A percentile compares a stretch with the other conserved stretches of the same genome.
Conservation (phyloP, 371 early-diverging fungal genomes). For the Mucor irregularis region DNA sequence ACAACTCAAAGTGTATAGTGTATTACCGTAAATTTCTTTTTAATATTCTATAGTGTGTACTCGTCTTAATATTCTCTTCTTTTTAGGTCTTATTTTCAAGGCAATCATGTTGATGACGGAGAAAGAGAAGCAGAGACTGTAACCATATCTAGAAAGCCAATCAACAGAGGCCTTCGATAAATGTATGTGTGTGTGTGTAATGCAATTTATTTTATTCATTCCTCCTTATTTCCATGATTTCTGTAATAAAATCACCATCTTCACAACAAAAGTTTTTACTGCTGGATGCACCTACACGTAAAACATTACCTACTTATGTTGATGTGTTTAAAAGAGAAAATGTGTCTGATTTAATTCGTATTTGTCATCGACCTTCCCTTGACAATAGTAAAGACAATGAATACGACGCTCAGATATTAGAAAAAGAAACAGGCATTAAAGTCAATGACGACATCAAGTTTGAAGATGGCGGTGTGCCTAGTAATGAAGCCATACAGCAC, state of each 20-base stretch:
- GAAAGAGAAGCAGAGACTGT: neutral
- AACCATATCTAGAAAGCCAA: neutral
- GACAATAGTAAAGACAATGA: slow-evolving; percentile 23
- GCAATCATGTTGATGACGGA: too few species aligned
- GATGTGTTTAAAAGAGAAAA: slow-evolving; percentile 48
- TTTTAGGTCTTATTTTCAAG: neutral
- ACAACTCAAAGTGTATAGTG: slow-evolving; percentile 68
- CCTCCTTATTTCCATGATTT: slow-evolving; percentile 14
- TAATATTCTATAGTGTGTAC: neutral
- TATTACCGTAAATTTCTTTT: slow-evolving; percentile 51
- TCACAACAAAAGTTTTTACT: slow-evolving; percentile 53
- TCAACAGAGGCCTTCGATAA: slow-evolving; percentile 13
- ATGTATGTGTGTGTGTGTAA: neutral
- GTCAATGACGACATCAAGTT: slow-evolving; percentile 63
- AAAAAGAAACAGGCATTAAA: slow-evolving; percentile 45
- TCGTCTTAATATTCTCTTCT: neutral
- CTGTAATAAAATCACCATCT: slow-evolving; percentile 27
- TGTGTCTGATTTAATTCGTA: slow-evolving; percentile 55
- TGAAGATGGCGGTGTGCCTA: slow-evolving; percentile 59
- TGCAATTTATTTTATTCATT: slow-evolving; percentile 4
- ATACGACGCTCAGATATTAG: slow-evolving; percentile 51
- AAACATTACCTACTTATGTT: slow-evolving; percentile 46
- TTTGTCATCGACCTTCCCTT: slow-evolving; percentile 45
- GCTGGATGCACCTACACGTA: slow-evolving; percentile 63
- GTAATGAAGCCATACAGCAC: slow-evolving; percentile 34